Evolutionary conservation across 306 rosid genomes (phyloP).

Genomic region (Dicorynia guianensis): DNA sequence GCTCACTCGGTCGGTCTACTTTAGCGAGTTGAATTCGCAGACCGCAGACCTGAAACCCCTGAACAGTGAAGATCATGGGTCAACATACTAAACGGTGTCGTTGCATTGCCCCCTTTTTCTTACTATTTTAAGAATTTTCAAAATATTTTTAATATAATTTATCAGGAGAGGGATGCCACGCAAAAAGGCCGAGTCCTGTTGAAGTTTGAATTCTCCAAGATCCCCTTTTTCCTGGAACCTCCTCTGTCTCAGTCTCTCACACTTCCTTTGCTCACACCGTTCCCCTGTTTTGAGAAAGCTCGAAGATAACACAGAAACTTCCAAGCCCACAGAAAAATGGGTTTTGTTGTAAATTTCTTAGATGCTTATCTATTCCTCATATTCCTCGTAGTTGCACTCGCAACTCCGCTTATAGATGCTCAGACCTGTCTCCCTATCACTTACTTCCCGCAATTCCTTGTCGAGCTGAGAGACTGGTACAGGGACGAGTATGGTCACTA

Average conservation of each 20-base stretch:
- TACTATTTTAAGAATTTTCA: too few relatives aligned
- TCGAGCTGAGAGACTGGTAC: conserved; percentile 60
- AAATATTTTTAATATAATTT: too few relatives aligned
- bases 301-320: neutral
- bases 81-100: neutral
- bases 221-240: conserved; percentile 40
- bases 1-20: conserved; percentile 20
- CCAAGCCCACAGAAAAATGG: conserved; percentile 46
- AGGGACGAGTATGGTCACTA: conserved; percentile 59
- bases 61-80: neutral
- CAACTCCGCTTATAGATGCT: conserved; percentile 61
- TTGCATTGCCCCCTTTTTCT: too few relatives aligned
- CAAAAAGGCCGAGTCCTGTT: neutral
- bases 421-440: conserved; percentile 59
- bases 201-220: conserved; percentile 30
- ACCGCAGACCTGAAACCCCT: neutral
- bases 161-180: neutral
- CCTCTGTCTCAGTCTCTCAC: neutral
- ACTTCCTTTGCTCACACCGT: neutral
- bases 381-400: conserved; percentile 54
- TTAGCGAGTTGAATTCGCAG: neutral
- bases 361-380: conserved; percentile 59
- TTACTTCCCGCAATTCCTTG: conserved; percentile 55
- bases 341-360: conserved; percentile 51
- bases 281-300: neutral